Conservation (phyloP, 345 rosid species). For the Crucihimalaya himalaica region DNA sequence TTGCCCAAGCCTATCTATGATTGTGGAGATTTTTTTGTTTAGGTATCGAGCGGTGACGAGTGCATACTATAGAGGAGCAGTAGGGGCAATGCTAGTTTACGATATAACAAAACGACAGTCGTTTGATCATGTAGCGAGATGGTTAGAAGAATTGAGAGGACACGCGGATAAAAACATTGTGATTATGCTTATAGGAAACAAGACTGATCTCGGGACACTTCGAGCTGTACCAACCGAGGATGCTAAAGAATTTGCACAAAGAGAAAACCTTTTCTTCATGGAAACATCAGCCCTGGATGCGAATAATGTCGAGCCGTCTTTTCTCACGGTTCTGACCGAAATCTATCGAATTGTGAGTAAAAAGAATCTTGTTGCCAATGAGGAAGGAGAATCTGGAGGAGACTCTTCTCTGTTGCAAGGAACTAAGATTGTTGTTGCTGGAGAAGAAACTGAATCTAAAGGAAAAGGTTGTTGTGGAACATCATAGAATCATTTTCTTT, state of each 20-base stretch:
- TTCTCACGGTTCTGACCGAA: slow-evolving; percentile 61
- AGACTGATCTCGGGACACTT: slow-evolving; percentile 65
- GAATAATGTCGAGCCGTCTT: slow-evolving; percentile 72
- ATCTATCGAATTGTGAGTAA: slow-evolving; percentile 69
- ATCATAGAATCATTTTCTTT: neutral
- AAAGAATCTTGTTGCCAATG: slow-evolving; percentile 62
- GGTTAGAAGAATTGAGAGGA: slow-evolving; percentile 81
- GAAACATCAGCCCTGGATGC: slow-evolving; percentile 80
- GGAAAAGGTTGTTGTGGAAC: slow-evolving; percentile 56
- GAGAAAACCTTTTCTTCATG: slow-evolving; percentile 80
- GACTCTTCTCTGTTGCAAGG: slow-evolving; percentile 60
- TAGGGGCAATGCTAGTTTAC: slow-evolving; percentile 78
- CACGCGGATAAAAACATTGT: slow-evolving; percentile 77
- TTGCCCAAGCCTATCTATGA: no score
- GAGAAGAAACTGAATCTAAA: slow-evolving; percentile 45
- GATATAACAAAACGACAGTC: slow-evolving; percentile 86
- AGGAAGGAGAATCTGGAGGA: slow-evolving; percentile 39
- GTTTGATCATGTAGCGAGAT: slow-evolving; percentile 74
- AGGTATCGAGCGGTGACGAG: slow-evolving; percentile 90
- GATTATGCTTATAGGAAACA: slow-evolving; percentile 80
- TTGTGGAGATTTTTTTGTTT: neutral
- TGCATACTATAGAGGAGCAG: slow-evolving; percentile 80
- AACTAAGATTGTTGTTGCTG: slow-evolving; percentile 61
- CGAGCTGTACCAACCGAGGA: slow-evolving; percentile 76
- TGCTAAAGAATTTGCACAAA: slow-evolving; percentile 77